Percentiles rank a stretch among this genome's conserved stretches.
phyloP scores from a whole-genome alignment of 352 stramenopile species.

The Phytophthora colocasiae region DNA sequence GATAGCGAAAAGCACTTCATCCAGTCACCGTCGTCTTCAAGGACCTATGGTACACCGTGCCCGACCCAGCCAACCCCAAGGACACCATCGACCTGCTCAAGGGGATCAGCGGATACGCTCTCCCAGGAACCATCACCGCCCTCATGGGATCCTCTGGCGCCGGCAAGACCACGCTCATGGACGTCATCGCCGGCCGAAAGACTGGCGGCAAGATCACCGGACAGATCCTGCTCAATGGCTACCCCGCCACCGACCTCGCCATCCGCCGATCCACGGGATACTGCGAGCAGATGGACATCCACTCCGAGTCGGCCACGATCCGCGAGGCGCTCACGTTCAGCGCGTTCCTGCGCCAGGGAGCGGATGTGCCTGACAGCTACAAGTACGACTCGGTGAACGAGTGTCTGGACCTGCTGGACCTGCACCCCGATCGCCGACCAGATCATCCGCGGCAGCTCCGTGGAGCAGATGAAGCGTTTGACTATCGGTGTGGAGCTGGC shows the following conservation, averaged over 20 bases:
- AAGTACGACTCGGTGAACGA: conserved; percentile 40
- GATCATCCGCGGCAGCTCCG: conserved; percentile 45
- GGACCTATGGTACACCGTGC: conserved; percentile 26
- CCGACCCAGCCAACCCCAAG: conserved; percentile 26
- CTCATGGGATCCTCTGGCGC: conserved; percentile 29
- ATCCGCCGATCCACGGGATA: conserved; percentile 60
- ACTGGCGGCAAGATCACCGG: conserved; percentile 20
- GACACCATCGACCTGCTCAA: conserved; percentile 29
- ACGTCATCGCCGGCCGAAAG: conserved; percentile 29
- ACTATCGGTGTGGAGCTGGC: conserved; percentile 38
- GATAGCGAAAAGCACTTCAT: conserved; percentile 16
- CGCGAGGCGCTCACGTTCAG: conserved; percentile 61
- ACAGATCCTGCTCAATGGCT: conserved; percentile 28
- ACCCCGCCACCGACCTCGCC: conserved; percentile 56
- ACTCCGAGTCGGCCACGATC: conserved; percentile 86
- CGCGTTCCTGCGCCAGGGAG: conserved; percentile 34
- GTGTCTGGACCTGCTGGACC: conserved; percentile 29
- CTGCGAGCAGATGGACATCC: conserved; percentile 85
- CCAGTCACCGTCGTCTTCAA: conserved; percentile 23
- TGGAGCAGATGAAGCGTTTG: conserved; percentile 45
- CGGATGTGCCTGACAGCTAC: conserved; percentile 38
- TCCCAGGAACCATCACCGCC: conserved; percentile 22
- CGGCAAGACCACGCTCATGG: conserved; percentile 31
- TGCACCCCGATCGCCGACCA: conserved; percentile 35
- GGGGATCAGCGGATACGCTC: conserved; percentile 23